Conservation (phyloP, 2,329 filamentous ascomycete species). For the Botryotinia convoluta region DNA sequence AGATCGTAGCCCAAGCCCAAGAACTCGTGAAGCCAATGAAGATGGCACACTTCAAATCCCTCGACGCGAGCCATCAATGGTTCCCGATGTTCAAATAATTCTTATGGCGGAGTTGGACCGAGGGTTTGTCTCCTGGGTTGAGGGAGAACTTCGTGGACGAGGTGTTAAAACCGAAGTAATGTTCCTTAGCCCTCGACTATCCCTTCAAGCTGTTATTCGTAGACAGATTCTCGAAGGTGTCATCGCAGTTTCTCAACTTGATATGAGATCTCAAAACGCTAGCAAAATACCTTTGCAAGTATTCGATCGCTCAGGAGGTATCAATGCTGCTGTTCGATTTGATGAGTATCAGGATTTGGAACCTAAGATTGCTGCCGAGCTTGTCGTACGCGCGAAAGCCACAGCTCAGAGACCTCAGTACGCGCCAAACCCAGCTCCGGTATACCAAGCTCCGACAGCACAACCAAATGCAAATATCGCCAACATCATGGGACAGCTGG, state of each 20-base stretch:
- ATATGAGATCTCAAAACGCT: conserved; percentile 63
- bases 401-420: conserved; percentile 40
- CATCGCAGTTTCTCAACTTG: conserved; percentile 76
- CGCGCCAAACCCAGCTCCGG: conserved; percentile 22
- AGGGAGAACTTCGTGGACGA: conserved; percentile 69
- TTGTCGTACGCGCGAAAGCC: conserved; percentile 71
- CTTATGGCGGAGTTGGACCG: conserved; percentile 74
- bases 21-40: conserved; percentile 51
- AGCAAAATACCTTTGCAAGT: conserved; percentile 79
- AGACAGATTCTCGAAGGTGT: conserved; percentile 88
- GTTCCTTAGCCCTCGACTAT: conserved; percentile 72
- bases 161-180: conserved; percentile 76
- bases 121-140: conserved; percentile 80
- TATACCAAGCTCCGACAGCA: conserved; percentile 41
- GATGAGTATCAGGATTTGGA: conserved; percentile 86
- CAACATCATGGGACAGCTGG: conserved; percentile 64
- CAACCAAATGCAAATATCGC: conserved; percentile 52
- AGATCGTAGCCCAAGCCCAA: conserved; percentile 68
- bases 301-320: conserved; percentile 76
- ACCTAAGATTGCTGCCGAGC: conserved; percentile 72
- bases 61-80: conserved; percentile 66
- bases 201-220: conserved; percentile 75
- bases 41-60: conserved; percentile 70
- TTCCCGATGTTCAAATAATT: conserved; percentile 88
- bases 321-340: conserved; percentile 68